Percentiles rank a stretch among this genome's conserved stretches.
These are phyloP conservation scores for Rhizoctonia solani DNA, from an alignment of 1,284 basidiomycete species.

Conservation along the genomic window DNA sequence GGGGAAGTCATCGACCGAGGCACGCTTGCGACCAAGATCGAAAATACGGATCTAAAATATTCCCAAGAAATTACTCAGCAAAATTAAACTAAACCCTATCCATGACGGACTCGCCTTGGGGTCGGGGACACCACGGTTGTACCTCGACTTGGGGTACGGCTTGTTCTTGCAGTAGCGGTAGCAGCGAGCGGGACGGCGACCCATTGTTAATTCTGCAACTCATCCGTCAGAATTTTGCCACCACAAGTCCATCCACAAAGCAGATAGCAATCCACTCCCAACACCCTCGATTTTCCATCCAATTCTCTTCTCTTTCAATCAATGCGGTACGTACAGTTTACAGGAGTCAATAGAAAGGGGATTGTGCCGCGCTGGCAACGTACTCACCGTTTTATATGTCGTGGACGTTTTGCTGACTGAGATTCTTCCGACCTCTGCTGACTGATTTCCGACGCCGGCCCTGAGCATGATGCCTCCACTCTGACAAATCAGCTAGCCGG, in stretches of 20 bases:
- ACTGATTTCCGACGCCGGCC: constrained; percentile 13
- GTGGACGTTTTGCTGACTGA: constrained; percentile 20
- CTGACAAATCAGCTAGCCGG: constrained; percentile 4
- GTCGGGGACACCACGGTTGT: constrained; percentile 98
- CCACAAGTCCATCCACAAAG: constrained; percentile 34
- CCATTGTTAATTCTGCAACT: constrained; percentile 58
- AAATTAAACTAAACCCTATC: background rate
- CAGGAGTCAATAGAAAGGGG: background rate
- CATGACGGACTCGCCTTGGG: constrained; percentile 63
- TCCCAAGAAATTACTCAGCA: constrained; percentile 6
- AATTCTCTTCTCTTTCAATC: background rate
- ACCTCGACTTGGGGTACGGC: constrained; percentile 91
- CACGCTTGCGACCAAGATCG: constrained; percentile 94
- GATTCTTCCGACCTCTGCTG: background rate
- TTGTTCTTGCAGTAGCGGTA: constrained; percentile 99
- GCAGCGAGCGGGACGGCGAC: constrained; percentile 94
- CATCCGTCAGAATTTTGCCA: constrained; percentile 28
- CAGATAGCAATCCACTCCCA: constrained; percentile 9
- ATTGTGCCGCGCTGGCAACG: constrained; percentile 5
- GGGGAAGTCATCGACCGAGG: constrained; percentile 96
- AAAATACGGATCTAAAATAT: constrained; percentile 81
- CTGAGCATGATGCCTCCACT: constrained; percentile 25
- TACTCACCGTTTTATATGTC: constrained; percentile 29
- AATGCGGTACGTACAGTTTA: constrained; percentile 16
- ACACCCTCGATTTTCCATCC: background rate